Base-by-base conservation (phyloP, 106 monocot species). In the Chionographis japonica region DNA sequence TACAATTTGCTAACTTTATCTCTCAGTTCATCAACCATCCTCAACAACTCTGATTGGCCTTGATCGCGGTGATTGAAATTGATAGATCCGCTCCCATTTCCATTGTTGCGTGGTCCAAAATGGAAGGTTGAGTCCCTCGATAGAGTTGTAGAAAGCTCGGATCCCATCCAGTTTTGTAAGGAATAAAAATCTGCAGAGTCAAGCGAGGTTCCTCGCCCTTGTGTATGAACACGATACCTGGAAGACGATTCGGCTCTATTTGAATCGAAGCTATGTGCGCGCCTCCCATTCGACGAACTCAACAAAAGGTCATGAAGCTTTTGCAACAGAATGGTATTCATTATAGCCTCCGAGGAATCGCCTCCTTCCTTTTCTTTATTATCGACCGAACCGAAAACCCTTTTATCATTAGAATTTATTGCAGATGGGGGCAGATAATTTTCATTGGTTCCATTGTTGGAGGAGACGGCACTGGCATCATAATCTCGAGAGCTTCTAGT, bases 1-100 rank as follows among this genome's bases (percentile, higher is more conserved):
- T 38, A 69, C 19, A 73, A 54, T 53, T 61, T 68, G 40, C 37
- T 58, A 37, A 82, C 61, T 52, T 77, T 75, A 55, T 78, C 58
- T 64, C 78, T 72, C 8, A 88, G 65, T 37, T 70, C 84, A 56
- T 81, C 76, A 15, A 88, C 73, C 70, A 73, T 84, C 61, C 62
- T 81, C 63, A 81, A 15, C 19, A 81, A 67, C 37, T 81, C 68
- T 13, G 36, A n/a, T 0, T 62, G 54, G 20, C 76, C 66, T 12
- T 61, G 19, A 15, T 60, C 55, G 39, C 54, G 51, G 39, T 59
- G 49, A 35, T 58, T 70, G 14, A 68, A 57, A 40, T 58, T 56
- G n/a, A 58, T 14, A 3, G 58, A 52, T 6, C 57, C 9, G 35
- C 39, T 59, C 4, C 17, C 38, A 9, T 70, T 57, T 14, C 9